Evolutionary conservation across 495 filamentous ascomycete species (phyloP), one percentile per base, ranked within the genome.

Genomic region (Penicillium riverlandense): DNA sequence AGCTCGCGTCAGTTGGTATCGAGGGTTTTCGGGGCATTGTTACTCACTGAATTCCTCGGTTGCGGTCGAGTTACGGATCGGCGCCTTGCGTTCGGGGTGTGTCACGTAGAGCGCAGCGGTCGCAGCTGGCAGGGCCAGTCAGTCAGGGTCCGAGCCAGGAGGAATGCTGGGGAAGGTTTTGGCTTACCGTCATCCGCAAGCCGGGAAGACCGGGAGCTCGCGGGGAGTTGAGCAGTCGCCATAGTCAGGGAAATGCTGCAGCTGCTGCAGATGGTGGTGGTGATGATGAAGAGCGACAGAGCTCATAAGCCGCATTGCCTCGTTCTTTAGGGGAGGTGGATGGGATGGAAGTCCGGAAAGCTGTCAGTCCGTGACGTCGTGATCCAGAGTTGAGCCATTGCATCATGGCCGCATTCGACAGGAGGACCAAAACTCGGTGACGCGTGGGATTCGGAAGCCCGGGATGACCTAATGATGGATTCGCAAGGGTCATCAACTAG

Each of bases 81-180:
- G 54, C 40, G 67, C 45, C 50, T 59, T 65, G 42, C 67, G 63
- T 61, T 67, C 60, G 11, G 65, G 62, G 43, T 68, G 63, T 2
- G 70, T 74, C 29, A 68, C 74, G 57, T 74, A 76, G 1, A 77
- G 58, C 10, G 74, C 74, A 54, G 74, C 74, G 10, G 72, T 74
- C 11, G 74, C 71, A 55, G 74, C 74, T 78, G 35, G 48, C 44
- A 22, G 22, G 22, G 22, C 49, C 48, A 57, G 41, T 46, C 14
- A 35, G n/a, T 57, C 29, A 58, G 45, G n/a, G 35, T 52, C 41
- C 40, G 38, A 28, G 40, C 40, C 30, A 34, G 12, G 27, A 42
- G 39, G 40, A 30, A 37, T 14, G 35, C 7, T 28, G 40, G 31
- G 35, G 46, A 38, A 43, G 51, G 51, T 52, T 47, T 41, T 15